Base-by-base conservation (phyloP, 1,139 yeast species). In the Petasospora fabianii region DNA sequence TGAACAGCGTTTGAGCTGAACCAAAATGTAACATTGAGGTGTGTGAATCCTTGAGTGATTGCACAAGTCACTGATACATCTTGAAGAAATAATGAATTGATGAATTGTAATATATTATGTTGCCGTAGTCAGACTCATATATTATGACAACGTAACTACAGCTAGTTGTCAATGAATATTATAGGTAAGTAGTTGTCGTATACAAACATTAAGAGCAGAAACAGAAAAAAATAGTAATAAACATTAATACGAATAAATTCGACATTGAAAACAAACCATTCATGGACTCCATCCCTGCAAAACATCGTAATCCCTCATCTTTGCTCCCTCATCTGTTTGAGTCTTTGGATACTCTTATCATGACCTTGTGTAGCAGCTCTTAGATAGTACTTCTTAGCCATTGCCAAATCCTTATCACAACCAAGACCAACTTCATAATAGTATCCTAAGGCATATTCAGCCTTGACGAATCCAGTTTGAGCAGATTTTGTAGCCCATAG, bases 401-500 rank as follows among this genome's bases (percentile, higher is more conserved):
- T 66, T 13, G 63, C 66, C 22, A 60, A 20, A 50, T 77, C 72
- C 28, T 60, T 61, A 11, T 64, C 64, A 38, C 77, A 73, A 9
- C 94, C 94, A 35, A 85, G 70, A 1, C 97, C 97, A 47, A 74
- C 75, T 60, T 86, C 95, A 43, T 78, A 77, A 55, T 84, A 83
- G 54, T 81, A 75, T 1, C 96, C 98, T 61, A 90, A 71, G 38
- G 88, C 87, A 57, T 73, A 87, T 55, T 82, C 87, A 5, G 96
- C 95, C 54, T 87, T 87, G 2, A 84, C 76, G 27, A 83, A 69
- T 14, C 86, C 86, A 55, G 82, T 84, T 49, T 82, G 84, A 2
- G 94, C 81, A 0, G 96, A 90, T 46, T 85, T 73, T 38, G 86
- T 77, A 27, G 96, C 94, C 97, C 97, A 92, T 48, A 83, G 66